A percentile compares a stretch with the other conserved stretches of the same genome.
Evolutionary conservation across 2,329 filamentous ascomycete species (phyloP).

Genomic region (Colletotrichum liaoningense): DNA sequence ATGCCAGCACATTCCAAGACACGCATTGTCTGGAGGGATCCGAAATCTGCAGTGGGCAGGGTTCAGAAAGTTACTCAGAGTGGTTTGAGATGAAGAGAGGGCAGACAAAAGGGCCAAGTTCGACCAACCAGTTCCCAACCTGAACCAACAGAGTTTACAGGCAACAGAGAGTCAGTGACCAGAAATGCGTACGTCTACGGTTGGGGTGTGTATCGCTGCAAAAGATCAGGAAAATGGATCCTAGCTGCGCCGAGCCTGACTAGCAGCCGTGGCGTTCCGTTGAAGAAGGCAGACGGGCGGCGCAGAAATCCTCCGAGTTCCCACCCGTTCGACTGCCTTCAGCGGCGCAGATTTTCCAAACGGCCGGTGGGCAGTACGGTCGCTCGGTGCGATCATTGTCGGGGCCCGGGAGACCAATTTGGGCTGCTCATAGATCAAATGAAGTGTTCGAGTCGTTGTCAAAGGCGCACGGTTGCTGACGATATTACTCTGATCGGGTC

Average conservation of each 20-base stretch:
- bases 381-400: background rate
- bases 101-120: background rate
- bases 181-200: background rate
- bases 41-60: background rate
- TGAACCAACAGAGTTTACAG: background rate
- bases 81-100: constrained; percentile 1
- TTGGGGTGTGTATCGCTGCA: background rate
- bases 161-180: too few species aligned
- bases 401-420: background rate
- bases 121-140: background rate
- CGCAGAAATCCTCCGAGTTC: background rate
- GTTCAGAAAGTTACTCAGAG: background rate
- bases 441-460: background rate
- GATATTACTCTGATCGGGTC: background rate
- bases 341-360: background rate
- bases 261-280: background rate
- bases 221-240: background rate
- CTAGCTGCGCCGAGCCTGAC: background rate
- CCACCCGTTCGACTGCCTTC: background rate
- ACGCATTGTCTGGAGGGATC: background rate
- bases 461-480: background rate
- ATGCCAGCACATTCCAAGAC: background rate
- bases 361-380: background rate
- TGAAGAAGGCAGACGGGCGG: background rate
- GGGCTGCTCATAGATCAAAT: background rate